Base-by-base conservation (phyloP, 2,329 filamentous ascomycete species). In the Alternaria triticimaculans region DNA sequence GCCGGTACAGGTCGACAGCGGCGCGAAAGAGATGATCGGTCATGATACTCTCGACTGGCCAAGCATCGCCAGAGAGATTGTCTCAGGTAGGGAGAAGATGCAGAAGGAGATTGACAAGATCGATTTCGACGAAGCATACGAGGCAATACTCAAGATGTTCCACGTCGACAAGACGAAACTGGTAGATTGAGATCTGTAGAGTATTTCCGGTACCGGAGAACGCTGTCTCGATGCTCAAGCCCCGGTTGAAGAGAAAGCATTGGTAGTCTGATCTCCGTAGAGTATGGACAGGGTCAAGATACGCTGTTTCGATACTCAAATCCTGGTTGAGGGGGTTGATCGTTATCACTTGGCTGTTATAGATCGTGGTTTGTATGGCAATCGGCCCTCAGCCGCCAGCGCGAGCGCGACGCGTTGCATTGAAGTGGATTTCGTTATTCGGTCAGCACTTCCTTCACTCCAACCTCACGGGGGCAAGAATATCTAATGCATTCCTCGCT, bases 101-200 rank as follows among this genome's bases (percentile, higher is more conserved):
- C 72, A 80, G 49, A 66, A 69, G 55, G 72, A 71, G 48, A 71
- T 77, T 23, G 69, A 73, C n/a, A 69, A 71, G 58, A 63, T 79
- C 23, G 76, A 80, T 65, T 72, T 76, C 7, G 61, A 62, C 3
- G 62, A 69, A n/a, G 73, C 63, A 5, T 58, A 56, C 33, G 33
- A 30, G 11, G 44, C 46, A 25, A 28, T 58, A 7, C 2, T 50
- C 15, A 50, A 58, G 12, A 25, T 26, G 20, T 58, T 49, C 4
- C 55, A 58, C 2, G 30, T 58, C 7, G 44, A 58, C 23, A 20
- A 49, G 14, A 15, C 15, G 26, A 50, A 41, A 1, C 15, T 58
- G 44, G 45, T 58, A 20, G 50, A 20, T 5, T 51, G 15, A 54
- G 30, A 41, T 41, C 14, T 9, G 14, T 20, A 25, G 10, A 26